phyloP scores from a whole-genome alignment of 2,329 filamentous ascomycete genomes.

The Aspergillus cejpii region DNA sequence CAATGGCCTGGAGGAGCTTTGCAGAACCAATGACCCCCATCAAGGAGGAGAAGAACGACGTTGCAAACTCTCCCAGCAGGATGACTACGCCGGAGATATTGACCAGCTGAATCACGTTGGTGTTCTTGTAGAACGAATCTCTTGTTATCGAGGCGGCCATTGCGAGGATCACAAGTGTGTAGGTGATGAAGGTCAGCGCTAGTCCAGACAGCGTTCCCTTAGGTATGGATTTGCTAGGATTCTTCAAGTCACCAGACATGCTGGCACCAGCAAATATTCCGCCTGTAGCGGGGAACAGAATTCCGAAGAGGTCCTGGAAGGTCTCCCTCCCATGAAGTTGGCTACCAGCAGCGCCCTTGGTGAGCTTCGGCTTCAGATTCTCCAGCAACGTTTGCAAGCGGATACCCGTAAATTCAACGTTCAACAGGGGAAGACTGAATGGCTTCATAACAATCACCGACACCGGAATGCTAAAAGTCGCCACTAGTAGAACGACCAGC shows the following conservation, averaged over 20 bases:
- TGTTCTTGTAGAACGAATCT: constrained; percentile 63
- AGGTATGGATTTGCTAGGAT: constrained; percentile 77
- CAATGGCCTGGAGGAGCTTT: constrained; percentile 76
- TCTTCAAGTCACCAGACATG: constrained; percentile 80
- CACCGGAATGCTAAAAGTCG: constrained; percentile 73
- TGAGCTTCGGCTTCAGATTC: constrained; percentile 66
- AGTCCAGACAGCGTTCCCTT: constrained; percentile 76
- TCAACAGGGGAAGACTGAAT: constrained; percentile 56
- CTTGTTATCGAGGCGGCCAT: constrained; percentile 71
- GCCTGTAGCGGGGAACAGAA: constrained; percentile 68
- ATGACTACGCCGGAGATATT: constrained; percentile 68
- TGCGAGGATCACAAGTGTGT: constrained; percentile 68
- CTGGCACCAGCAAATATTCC: constrained; percentile 65
- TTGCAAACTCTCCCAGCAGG: constrained; percentile 73
- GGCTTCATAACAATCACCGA: constrained; percentile 64
- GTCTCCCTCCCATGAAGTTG: constrained; percentile 58
- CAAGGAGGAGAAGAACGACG: constrained; percentile 74
- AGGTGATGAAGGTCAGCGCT: constrained; percentile 66
- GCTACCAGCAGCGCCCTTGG: constrained; percentile 55
- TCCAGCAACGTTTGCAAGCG: constrained; percentile 61
- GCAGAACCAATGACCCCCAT: constrained; percentile 84
- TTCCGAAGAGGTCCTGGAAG: constrained; percentile 77
- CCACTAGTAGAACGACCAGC: constrained; percentile 61
- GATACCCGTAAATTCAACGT: constrained; percentile 72
- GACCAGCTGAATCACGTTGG: constrained; percentile 72